Evolutionary conservation across 2,329 filamentous ascomycete genomes (phyloP), one percentile per base, ranked within the genome.

Genomic region (Ascocoryne sarcoides): DNA sequence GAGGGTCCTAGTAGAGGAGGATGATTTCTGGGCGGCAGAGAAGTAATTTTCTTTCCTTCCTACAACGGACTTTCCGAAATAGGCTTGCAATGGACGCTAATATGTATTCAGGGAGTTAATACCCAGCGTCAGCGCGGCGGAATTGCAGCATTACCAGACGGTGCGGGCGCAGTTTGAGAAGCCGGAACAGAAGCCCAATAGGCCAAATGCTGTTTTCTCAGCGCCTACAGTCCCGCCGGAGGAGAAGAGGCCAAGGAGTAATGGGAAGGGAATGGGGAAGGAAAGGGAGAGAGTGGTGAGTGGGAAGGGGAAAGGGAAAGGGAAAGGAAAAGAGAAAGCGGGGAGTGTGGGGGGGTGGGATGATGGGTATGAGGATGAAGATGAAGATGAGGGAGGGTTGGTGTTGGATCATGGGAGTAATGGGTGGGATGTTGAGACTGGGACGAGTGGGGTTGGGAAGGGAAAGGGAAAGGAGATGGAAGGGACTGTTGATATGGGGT

Each of bases 61-160:
- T n/a, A n/a, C n/a, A n/a, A n/a, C n/a, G n/a, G n/a, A n/a, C n/a
- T n/a, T n/a, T n/a, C n/a, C n/a, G n/a, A n/a, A n/a, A n/a, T n/a
- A n/a, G n/a, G n/a, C n/a, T n/a, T n/a, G n/a, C n/a, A n/a, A n/a
- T n/a, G n/a, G n/a, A n/a, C n/a, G n/a, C n/a, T n/a, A n/a, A n/a
- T n/a, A n/a, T n/a, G n/a, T n/a, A n/a, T n/a, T n/a, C n/a, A n/a
- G 68, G 32, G 92, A 96, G 64, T 72, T 98, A 30, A 81, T 96
- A n/a, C 89, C 89, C 12, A 89, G 82, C 65, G 92, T 98, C 37
- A 95, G 87, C 56, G 80, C 83, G 9, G 90, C 94, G 47, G 92
- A 98, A 65, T 67, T 98, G 30, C 75, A 82, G 35, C 92, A 98
- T 59, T 98, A 96, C 54, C 85, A 95, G 58, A 68, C 75, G 1